Base-by-base conservation (phyloP, 1,284 basidiomycete species). In the Tilletia indica region DNA sequence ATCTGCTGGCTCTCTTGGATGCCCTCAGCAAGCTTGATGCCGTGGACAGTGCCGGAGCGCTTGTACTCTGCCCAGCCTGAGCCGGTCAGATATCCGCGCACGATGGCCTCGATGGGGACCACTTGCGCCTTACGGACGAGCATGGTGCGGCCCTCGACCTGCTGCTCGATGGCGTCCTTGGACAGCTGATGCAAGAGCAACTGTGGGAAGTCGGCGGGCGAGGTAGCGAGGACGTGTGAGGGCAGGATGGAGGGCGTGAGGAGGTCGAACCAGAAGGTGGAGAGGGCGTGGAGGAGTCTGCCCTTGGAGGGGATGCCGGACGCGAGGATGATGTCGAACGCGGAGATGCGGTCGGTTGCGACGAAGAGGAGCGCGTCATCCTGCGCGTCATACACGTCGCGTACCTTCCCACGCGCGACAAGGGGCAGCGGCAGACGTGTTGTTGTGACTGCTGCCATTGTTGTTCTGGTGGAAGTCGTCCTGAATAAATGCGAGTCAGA, bases 61-160 rank as follows among this genome's bases (percentile, higher is more conserved):
- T 93, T 90, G 87, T 99, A 99, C 85, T 99, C 97, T 1, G 89
- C 86, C 94, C 94, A 99, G 6, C 92, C 97, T 34, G 94, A 97
- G 92, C 95, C 95, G 38, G 96, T 93, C 73, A 99, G 88, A 86
- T 99, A 99, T 3, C 96, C 96, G 73, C 97, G 87, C 16, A 99
- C 96, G 80, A 99, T 99, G 2, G 93, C 94, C 85, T 99, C 97
- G n/a, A 99, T 88, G 63, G 93, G 93, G 39, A 99, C 87, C 19
- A 99, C 92, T 82, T 91, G 88, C 8, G 94, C 95, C 80, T 91
- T 94, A 82, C 87, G 89, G 14, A 99, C 96, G 68, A 98, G 90
- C 92, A 99, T 97, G 4, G 91, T 88, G 34, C 96, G 87, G 0
- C 91, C 95, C 71, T 91, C 89, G 19, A 99, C 88, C 86, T 93